Conservation (phyloP, 345 rosid species). For the Linum usitatissimum region DNA sequence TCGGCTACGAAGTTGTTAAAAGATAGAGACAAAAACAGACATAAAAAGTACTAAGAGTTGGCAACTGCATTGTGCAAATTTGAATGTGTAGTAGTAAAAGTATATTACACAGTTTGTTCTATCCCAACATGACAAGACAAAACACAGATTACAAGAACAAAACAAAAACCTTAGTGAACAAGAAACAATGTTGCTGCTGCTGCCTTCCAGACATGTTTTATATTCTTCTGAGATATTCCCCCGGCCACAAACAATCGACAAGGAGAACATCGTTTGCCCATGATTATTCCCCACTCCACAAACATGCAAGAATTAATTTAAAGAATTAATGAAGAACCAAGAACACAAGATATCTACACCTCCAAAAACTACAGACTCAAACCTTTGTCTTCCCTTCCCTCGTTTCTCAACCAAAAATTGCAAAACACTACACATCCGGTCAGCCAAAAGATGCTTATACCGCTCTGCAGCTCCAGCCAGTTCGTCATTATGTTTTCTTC, state of each 20-base stretch:
- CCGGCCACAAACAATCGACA: too few relatives aligned
- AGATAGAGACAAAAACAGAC: too few relatives aligned
- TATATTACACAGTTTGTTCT: not conserved
- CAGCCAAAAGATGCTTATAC: not conserved
- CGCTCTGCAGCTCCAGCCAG: not conserved
- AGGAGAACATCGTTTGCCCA: too few relatives aligned
- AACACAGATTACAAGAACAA: too few relatives aligned
- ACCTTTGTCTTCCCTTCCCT: not conserved
- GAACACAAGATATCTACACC: not conserved
- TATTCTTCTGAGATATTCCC: too few relatives aligned
- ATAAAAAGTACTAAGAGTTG: not conserved
- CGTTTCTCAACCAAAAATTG: not conserved
- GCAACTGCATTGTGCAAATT: not conserved
- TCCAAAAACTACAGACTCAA: not conserved
- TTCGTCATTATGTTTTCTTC: too few relatives aligned
- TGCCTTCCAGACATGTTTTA: not conserved
- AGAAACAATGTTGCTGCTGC: not conserved
- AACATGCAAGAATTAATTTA: too few relatives aligned
- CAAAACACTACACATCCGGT: not conserved
- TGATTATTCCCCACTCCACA: too few relatives aligned
- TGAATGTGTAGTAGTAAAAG: not conserved
- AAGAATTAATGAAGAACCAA: not conserved
- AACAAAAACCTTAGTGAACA: not conserved
- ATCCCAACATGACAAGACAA: not conserved
- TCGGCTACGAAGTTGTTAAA: too few relatives aligned